Evolutionary conservation across 2,329 filamentous ascomycete species (phyloP).

Genomic region (Diplodia sapinea): DNA sequence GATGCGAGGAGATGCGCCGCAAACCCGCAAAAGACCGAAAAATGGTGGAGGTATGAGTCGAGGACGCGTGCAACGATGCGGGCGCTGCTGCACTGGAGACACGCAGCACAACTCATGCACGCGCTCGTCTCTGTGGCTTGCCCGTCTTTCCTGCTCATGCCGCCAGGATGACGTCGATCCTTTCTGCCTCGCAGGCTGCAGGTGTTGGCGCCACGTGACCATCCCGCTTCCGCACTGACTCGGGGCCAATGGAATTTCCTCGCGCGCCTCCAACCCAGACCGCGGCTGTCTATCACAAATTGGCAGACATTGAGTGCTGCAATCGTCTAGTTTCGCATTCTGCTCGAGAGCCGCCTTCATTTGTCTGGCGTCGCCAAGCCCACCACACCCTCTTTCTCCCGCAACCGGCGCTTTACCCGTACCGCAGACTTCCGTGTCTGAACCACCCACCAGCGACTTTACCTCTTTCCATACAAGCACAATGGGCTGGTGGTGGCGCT

Average conservation of each 20-base stretch:
- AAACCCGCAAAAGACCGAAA: not conserved
- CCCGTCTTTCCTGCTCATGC: slow-evolving; percentile 16
- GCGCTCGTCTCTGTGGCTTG: slow-evolving; percentile 27
- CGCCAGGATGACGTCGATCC: slow-evolving; percentile 25
- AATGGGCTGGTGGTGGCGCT: slow-evolving; percentile 56
- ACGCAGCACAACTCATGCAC: slow-evolving; percentile 16
- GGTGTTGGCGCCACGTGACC: not conserved
- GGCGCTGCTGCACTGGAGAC: slow-evolving; percentile 8
- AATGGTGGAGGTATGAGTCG: not conserved
- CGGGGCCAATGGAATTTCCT: slow-evolving; percentile 24
- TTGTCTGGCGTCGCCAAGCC: not conserved
- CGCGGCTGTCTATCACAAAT: not conserved
- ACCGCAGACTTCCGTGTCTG: not conserved
- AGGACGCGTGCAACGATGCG: not conserved
- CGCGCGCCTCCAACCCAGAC: not conserved
- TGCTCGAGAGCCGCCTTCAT: not conserved
- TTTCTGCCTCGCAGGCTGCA: slow-evolving; percentile 10
- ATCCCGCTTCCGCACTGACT: not conserved
- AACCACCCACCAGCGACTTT: not conserved
- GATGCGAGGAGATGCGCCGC: not conserved
- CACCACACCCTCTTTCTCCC: not conserved
- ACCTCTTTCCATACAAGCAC: not conserved
- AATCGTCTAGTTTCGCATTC: not conserved
- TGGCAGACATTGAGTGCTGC: not conserved
- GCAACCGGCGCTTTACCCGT: not conserved